Evolutionary conservation across 768 basidiomycete genomes (phyloP), one percentile per base, ranked within the genome.

Genomic region (Vararia minispora): DNA sequence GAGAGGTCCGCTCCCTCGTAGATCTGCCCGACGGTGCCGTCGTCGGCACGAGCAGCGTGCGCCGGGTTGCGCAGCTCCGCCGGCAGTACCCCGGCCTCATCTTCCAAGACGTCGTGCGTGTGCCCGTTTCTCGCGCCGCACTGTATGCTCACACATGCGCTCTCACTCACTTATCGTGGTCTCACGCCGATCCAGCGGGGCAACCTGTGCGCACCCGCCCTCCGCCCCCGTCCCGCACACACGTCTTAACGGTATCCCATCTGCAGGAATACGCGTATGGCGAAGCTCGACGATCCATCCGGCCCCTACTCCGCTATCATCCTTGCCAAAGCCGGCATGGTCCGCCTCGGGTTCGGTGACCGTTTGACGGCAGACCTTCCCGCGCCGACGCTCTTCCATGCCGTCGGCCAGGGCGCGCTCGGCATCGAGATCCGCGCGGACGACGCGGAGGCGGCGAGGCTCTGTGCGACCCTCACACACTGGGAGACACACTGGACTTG

Each of bases 321-420:
- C 56, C 86, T 99, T 40, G 95, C 95, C 14, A 83, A 83, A 53
- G 87, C 95, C 2, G 95, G 95, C 6, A 71, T 99, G 28, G 68
- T 87, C 10, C 86, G 95, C 24, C 61, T 88, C 16, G 81, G 77
- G 27, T 71, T 75, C 68, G 71, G 68, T 9, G 60, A 76, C 53
- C 83, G 94, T 36, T 74, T 88, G 46, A 85, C 88, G 3, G 51
- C 73, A 26, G 77, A 88, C 50, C 57, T 98, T 42, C 52, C 55
- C 1, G 74, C 89, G 2, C 91, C 92, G 3, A 68, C 72, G 11
- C 65, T 92, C 13, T 83, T 78, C 56, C 71, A 88, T 47, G 92
- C 95, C 7, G 94, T 98, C 40, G 89, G 90, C 3, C 95, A 98
- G 60, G 95, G 91, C 21, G 91, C 92, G 11, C 65, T 99, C 25